Evolutionary conservation across 805 yeast genomes (phyloP), one percentile per base, ranked within the genome.

Genomic region (Metschnikowia orientalis): DNA sequence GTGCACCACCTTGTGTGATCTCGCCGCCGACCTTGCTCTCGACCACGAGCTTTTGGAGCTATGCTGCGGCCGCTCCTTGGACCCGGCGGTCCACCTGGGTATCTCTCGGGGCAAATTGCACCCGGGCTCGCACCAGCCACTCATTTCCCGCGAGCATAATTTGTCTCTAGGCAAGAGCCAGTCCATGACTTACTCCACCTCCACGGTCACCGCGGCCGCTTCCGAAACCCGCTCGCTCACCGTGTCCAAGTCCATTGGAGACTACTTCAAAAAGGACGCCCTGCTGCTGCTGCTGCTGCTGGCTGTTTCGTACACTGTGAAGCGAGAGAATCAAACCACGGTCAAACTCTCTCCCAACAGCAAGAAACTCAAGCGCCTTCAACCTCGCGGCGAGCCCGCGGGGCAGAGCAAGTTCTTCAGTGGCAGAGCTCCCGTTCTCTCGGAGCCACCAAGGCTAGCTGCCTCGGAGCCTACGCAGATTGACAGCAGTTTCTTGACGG

Each of bases 81-180:
- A 69, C 25, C 59, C 65, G 19, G 69, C 66, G 1, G 44, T 74
- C 7, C 89, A 84, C 45, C 41, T 42, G 1, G 56, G 59, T 25
- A 67, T 88, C 13, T 84, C 95, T 7, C 43, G 41, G 11, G 97
- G 94, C 1, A 69, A 67, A 6, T 45, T 83, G 7, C 75, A 81
- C 53, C 96, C 97, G 1, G 65, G 72, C 34, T 65, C 76, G 1
- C 75, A 74, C 41, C 50, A 56, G 27, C 54, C 56, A 1, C 56
- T 80, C 19, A 38, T 64, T 0, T 60, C 79, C 2, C 59, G 81
- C 43, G 81, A 76, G 37, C 61, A 54, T 29, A 51, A 52, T 29
- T 40, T 68, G 26, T 27, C 41, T 11, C 26, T 31, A 14, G 19
- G 38, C 25, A 42, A 44, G 32, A 42, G 48, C 33, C 19, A 23